Conservation (phyloP, 495 filamentous ascomycete species). For the Haplographium delicatum region DNA sequence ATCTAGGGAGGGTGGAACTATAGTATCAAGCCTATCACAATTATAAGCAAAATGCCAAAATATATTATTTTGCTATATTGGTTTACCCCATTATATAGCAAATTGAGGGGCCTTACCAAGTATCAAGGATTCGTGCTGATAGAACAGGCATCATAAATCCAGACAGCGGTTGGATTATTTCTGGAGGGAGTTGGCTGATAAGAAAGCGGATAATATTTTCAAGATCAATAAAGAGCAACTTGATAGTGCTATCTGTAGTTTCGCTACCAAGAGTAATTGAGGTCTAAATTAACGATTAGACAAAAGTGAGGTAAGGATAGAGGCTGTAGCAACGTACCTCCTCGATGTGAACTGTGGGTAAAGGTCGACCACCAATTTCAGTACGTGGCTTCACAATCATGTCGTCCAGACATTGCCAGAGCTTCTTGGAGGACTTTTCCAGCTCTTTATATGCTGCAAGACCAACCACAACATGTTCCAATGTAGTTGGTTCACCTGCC, state of each 20-base stretch:
- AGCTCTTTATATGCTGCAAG: slow-evolving; percentile 47
- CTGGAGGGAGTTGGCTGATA: slow-evolving; percentile 54
- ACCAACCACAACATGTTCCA: slow-evolving; percentile 42
- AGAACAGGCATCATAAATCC: slow-evolving; percentile 61
- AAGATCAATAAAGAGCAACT: slow-evolving; percentile 54
- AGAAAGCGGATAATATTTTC: slow-evolving; percentile 60
- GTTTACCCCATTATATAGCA: too few species aligned
- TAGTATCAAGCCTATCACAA: slow-evolving; percentile 45
- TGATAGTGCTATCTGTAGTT: slow-evolving; percentile 23
- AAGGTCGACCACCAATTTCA: neutral
- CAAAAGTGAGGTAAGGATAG: too few species aligned
- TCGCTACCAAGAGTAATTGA: slow-evolving; percentile 3
- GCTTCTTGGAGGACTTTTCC: slow-evolving; percentile 38
- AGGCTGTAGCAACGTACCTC: slow-evolving; percentile 28
- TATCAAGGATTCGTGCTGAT: slow-evolving; percentile 57
- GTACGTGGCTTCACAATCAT: slow-evolving; percentile 47
- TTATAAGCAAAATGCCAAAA: too few species aligned
- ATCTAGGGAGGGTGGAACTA: slow-evolving; percentile 66
- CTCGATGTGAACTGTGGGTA: slow-evolving; percentile 16
- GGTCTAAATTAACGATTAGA: slow-evolving; percentile 19
- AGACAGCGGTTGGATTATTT: slow-evolving; percentile 57
- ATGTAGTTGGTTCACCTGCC: slow-evolving; percentile 41
- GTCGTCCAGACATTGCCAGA: slow-evolving; percentile 48
- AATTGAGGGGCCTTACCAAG: too few species aligned
- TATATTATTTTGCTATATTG: too few species aligned